Evolutionary conservation across 2,329 filamentous ascomycete species (phyloP).

Genomic region (Claviceps sp.): DNA sequence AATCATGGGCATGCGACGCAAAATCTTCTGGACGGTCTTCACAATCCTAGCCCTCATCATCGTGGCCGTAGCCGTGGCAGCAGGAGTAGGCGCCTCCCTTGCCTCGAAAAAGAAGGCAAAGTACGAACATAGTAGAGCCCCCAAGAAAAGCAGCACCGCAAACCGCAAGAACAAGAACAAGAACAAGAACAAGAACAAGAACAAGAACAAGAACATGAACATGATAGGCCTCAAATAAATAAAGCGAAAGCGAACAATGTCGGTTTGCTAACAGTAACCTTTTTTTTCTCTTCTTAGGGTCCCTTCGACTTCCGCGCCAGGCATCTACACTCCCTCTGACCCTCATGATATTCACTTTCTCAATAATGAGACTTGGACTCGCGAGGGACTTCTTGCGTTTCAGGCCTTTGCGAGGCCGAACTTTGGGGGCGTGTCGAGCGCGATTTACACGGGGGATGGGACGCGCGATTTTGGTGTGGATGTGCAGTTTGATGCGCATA

Average conservation of each 20-base stretch:
- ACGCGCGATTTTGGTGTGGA: neutral
- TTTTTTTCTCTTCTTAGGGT: neutral
- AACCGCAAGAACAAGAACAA: neutral
- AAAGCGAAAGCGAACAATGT: no score
- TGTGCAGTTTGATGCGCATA: conserved; percentile 1
- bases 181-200: neutral
- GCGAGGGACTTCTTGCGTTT: neutral
- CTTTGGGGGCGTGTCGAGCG: neutral
- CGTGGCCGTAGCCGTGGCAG: neutral
- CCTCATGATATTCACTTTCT: neutral
- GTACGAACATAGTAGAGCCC: neutral
- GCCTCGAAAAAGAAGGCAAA: neutral
- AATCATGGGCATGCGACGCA: conserved; percentile 1
- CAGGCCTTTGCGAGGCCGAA: neutral
- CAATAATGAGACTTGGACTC: conserved; percentile 1
- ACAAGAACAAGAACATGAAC: neutral
- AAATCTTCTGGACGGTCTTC: neutral
- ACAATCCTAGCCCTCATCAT: neutral
- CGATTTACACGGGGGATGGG: neutral
- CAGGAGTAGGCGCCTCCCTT: neutral
- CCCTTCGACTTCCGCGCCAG: no score
- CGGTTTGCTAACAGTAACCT: neutral
- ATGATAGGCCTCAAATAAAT: neutral
- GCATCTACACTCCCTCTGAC: neutral
- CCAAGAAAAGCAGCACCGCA: no score